Evolutionary conservation across 176 grass and related monocot genomes (phyloP).

Genomic region (Eragrostis nindensis): DNA sequence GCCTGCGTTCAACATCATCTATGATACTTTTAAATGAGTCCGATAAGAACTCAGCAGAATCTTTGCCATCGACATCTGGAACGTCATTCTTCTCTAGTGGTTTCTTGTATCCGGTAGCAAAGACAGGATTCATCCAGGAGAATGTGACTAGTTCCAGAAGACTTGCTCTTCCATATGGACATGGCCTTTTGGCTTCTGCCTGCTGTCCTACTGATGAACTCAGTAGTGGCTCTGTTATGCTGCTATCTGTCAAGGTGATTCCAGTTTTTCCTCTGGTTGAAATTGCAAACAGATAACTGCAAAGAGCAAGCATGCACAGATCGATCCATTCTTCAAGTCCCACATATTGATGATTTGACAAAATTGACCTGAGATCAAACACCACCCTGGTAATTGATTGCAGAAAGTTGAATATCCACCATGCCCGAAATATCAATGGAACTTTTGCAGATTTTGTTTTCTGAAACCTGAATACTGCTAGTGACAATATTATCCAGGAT

Average conservation of each 20-base stretch:
- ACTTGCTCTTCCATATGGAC: constrained; percentile 68
- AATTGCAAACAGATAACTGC: constrained; percentile 64
- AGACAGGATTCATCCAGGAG: constrained; percentile 92
- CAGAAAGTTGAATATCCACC: constrained; percentile 84
- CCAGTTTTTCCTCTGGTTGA: constrained; percentile 79
- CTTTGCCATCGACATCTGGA: constrained; percentile 76
- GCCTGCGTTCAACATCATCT: constrained; percentile 55
- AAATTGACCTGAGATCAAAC: constrained; percentile 66
- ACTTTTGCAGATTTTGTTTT: constrained; percentile 63
- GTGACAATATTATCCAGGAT: constrained; percentile 80
- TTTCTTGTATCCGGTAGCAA: constrained; percentile 77
- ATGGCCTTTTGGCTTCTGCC: constrained; percentile 57
- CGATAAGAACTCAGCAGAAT: constrained; percentile 63
- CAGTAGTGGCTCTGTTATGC: constrained; percentile 71
- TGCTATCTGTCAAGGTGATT: constrained; percentile 52
- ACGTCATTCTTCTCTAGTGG: constrained; percentile 83
- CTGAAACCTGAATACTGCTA: constrained; percentile 58
- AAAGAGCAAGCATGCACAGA: constrained; percentile 51
- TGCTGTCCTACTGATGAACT: constrained; percentile 56
- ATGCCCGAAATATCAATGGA: constrained; percentile 66
- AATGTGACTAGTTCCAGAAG: constrained; percentile 79
- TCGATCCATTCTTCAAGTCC: constrained; percentile 55
- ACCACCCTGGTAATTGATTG: constrained; percentile 58
- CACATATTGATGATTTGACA: constrained; percentile 42
- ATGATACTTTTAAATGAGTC: constrained; percentile 71